Conservation (phyloP, 805 yeast species). For the Starmerella sirachaensis region DNA sequence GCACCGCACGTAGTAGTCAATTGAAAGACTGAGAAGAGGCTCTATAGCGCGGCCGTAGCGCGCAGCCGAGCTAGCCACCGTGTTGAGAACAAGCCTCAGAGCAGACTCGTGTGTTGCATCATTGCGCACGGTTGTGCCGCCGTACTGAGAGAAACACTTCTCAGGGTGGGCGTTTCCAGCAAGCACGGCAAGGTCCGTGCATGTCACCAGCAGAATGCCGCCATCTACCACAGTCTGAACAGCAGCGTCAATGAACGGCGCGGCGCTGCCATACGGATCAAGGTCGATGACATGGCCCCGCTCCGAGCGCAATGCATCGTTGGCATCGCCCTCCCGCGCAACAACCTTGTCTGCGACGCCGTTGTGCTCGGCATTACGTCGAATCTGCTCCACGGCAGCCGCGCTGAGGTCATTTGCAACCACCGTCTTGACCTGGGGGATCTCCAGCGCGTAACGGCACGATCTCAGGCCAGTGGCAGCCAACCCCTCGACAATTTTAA, state of each 20-base stretch:
- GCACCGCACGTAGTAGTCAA: conserved; percentile 84
- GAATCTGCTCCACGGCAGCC: conserved; percentile 74
- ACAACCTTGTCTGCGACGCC: conserved; percentile 43
- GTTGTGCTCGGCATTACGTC: conserved; percentile 59
- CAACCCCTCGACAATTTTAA: conserved; percentile 73
- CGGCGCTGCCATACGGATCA: conserved; percentile 96
- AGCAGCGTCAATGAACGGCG: conserved; percentile 91
- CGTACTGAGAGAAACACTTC: conserved; percentile 87
- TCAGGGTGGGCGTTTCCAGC: conserved; percentile 97
- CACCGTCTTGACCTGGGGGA: conserved; percentile 59
- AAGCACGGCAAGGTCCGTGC: conserved; percentile 90
- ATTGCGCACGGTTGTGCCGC: conserved; percentile 77
- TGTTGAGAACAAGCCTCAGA: conserved; percentile 63
- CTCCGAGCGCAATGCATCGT: conserved; percentile 51
- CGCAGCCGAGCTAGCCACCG: conserved; percentile 75
- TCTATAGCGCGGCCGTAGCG: conserved; percentile 77
- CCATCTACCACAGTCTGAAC: conserved; percentile 71
- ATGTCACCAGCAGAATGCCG: conserved; percentile 79
- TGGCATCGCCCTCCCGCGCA: conserved; percentile 84
- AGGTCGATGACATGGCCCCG: conserved; percentile 77
- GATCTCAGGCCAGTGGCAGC: conserved; percentile 95
- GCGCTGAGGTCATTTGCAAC: conserved; percentile 83
- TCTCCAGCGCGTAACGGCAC: conserved; percentile 82
- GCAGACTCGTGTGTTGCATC: conserved; percentile 94
- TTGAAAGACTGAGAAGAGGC: conserved; percentile 73